Evolutionary conservation across 2,329 filamentous ascomycete species (phyloP).

Genomic region (Aspergillus aculeatus): DNA sequence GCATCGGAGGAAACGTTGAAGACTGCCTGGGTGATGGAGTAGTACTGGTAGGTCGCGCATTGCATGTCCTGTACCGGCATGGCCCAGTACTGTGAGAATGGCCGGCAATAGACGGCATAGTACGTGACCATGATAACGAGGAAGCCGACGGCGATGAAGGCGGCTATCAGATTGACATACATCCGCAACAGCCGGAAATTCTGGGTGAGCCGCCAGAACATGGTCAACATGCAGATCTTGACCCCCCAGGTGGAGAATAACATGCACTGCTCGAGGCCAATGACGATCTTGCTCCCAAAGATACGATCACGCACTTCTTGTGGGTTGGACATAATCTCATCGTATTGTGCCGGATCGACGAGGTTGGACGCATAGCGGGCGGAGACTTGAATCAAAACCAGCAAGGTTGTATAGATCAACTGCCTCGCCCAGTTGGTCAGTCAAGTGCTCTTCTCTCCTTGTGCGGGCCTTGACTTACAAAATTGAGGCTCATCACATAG

Average conservation of each 20-base stretch:
- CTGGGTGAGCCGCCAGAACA: slow-evolving; percentile 50
- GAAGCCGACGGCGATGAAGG: slow-evolving; percentile 38
- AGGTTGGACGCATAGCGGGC: slow-evolving; percentile 40
- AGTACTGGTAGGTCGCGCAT: slow-evolving; percentile 42
- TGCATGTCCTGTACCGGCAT: slow-evolving; percentile 43
- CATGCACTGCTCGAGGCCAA: slow-evolving; percentile 52
- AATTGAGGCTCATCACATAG: slow-evolving; percentile 38
- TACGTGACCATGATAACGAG: slow-evolving; percentile 51
- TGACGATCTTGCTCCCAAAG: slow-evolving; percentile 50
- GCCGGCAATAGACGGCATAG: slow-evolving; percentile 51
- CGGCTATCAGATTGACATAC: slow-evolving; percentile 41
- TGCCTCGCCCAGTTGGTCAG: slow-evolving; percentile 9
- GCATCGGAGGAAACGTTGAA: slow-evolving; percentile 47
- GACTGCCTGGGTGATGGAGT: slow-evolving; percentile 44
- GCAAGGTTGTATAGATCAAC: slow-evolving; percentile 35
- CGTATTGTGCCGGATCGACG: slow-evolving; percentile 36
- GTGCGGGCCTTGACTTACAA: slow-evolving; percentile 28
- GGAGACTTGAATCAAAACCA: slow-evolving; percentile 40
- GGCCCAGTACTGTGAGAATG: slow-evolving; percentile 52
- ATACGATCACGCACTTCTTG: slow-evolving; percentile 45
- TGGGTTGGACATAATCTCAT: slow-evolving; percentile 32
- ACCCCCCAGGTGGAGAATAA: slow-evolving; percentile 50
- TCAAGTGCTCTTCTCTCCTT: neutral
- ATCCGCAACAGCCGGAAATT: slow-evolving; percentile 34
- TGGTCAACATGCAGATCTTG: slow-evolving; percentile 52